Conservation (phyloP, 2,329 filamentous ascomycete genomes). For the Pseudohalonectria lignicola region DNA sequence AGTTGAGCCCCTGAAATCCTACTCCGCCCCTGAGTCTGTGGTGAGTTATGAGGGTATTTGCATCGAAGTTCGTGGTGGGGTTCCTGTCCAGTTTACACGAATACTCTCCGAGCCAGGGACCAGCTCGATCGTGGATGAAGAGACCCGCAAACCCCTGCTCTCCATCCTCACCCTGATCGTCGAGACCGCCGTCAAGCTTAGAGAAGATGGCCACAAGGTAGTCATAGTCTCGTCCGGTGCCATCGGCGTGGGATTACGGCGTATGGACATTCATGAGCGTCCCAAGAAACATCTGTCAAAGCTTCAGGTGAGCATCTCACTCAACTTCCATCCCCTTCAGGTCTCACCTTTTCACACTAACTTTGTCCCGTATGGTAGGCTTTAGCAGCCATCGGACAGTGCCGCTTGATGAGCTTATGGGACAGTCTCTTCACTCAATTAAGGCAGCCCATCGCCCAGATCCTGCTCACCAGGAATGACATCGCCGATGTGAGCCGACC, state of each 20-base stretch:
- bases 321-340: too few relatives aligned
- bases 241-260: slow-evolving; percentile 83
- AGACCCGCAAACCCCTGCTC: slow-evolving; percentile 83
- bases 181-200: slow-evolving; percentile 79
- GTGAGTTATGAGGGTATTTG: too few relatives aligned
- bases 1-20: slow-evolving; percentile 21
- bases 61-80: too few relatives aligned
- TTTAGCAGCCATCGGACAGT: slow-evolving; percentile 91
- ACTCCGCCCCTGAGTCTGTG: too few relatives aligned
- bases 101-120: slow-evolving; percentile 53
- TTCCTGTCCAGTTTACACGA: too few relatives aligned
- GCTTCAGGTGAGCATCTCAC: slow-evolving; percentile 57
- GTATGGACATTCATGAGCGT: slow-evolving; percentile 78
- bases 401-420: slow-evolving; percentile 89
- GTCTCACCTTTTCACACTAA: too few relatives aligned
- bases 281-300: slow-evolving; percentile 90
- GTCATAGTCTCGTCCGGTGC: slow-evolving; percentile 95
- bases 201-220: slow-evolving; percentile 85
- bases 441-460: slow-evolving; percentile 84
- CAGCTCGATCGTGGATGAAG: slow-evolving; percentile 97
- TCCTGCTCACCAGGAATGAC: slow-evolving; percentile 87
- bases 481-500: slow-evolving; percentile 67
- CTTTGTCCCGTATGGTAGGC: slow-evolving; percentile 40
- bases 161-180: slow-evolving; percentile 88
- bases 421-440: slow-evolving; percentile 84